Evolutionary conservation across 768 basidiomycete species (phyloP).

Genomic region (Serendipita sp.): DNA sequence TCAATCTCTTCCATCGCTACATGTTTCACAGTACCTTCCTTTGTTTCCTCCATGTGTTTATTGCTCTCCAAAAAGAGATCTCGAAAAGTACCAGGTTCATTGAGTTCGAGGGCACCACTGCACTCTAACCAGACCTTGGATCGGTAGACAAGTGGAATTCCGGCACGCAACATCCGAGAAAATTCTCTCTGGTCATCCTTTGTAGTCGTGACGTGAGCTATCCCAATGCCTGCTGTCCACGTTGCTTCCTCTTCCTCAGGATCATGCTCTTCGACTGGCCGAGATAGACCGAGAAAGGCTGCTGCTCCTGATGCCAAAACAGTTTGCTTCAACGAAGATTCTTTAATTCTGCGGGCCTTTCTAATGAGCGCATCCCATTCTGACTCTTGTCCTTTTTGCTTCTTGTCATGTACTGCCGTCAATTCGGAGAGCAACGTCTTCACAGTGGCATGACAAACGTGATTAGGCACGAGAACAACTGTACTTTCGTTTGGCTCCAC

Average conservation of each 20-base stretch:
- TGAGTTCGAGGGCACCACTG: conserved; percentile 80
- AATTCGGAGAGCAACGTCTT: conserved; percentile 57
- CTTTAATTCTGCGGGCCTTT: conserved; percentile 24
- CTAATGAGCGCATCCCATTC: conserved; percentile 86
- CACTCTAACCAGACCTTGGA: conserved; percentile 87
- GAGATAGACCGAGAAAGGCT: conserved; percentile 45
- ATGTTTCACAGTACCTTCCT: conserved; percentile 16
- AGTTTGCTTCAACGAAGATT: conserved; percentile 15
- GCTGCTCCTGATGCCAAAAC: conserved; percentile 30
- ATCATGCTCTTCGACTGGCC: conserved; percentile 37
- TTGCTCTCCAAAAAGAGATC: conserved; percentile 53
- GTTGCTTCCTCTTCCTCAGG: conserved; percentile 42
- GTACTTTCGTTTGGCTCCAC: background rate
- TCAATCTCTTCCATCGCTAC: conserved; percentile 60
- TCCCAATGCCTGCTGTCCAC: conserved; percentile 75
- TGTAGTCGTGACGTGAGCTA: conserved; percentile 57
- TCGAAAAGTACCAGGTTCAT: conserved; percentile 77
- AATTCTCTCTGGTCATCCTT: conserved; percentile 66
- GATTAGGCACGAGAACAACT: conserved; percentile 41
- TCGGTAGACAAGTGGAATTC: conserved; percentile 79
- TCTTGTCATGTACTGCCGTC: conserved; percentile 66
- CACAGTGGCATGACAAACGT: conserved; percentile 61
- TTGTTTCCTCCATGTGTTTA: conserved; percentile 16
- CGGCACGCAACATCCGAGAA: conserved; percentile 58
- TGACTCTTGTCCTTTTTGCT: conserved; percentile 47